phyloP scores from a whole-genome alignment of 2,329 filamentous ascomycete species.

The Colletotrichum lini region DNA sequence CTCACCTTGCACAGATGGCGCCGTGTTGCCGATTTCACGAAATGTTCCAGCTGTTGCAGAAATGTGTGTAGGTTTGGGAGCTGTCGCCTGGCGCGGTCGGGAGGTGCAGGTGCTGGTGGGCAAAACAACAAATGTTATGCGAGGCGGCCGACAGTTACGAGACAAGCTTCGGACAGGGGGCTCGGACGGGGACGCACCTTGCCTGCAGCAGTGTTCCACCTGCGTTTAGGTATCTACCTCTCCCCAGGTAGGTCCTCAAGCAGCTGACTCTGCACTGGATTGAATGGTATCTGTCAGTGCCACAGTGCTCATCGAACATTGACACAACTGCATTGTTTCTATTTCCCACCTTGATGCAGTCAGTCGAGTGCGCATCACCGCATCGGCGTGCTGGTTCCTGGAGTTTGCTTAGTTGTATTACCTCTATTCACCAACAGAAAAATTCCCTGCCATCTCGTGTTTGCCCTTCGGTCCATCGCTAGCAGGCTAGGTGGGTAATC shows the following conservation, averaged over 20 bases:
- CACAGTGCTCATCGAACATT: too few relatives aligned
- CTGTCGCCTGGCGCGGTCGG: slow-evolving; percentile 36
- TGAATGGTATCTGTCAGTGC: too few relatives aligned
- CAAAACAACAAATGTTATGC: slow-evolving; percentile 40
- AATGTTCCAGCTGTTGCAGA: slow-evolving; percentile 24
- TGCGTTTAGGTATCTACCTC: slow-evolving; percentile 1
- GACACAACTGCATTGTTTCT: too few relatives aligned
- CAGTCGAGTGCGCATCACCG: too few relatives aligned
- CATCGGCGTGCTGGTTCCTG: too few relatives aligned
- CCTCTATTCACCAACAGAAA: not conserved
- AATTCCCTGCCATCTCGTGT: not conserved
- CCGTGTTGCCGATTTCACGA: slow-evolving; percentile 19
- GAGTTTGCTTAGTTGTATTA: too few relatives aligned
- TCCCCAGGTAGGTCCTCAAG: too few relatives aligned
- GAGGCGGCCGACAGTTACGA: slow-evolving; percentile 38
- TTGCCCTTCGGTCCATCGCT: not conserved
- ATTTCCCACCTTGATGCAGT: too few relatives aligned
- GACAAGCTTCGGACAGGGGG: slow-evolving; percentile 37
- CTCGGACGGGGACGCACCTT: slow-evolving; percentile 11
- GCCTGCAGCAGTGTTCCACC: slow-evolving; percentile 1
- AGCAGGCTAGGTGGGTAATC: not conserved
- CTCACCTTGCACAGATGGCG: slow-evolving; percentile 31
- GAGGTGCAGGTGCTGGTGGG: slow-evolving; percentile 17
- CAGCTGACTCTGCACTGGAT: too few relatives aligned
- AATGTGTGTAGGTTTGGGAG: slow-evolving; percentile 17